These are phyloP conservation scores for Sonneratia caseolaris DNA, from an alignment of 345 rosid genomes.

Conservation along the genomic window DNA sequence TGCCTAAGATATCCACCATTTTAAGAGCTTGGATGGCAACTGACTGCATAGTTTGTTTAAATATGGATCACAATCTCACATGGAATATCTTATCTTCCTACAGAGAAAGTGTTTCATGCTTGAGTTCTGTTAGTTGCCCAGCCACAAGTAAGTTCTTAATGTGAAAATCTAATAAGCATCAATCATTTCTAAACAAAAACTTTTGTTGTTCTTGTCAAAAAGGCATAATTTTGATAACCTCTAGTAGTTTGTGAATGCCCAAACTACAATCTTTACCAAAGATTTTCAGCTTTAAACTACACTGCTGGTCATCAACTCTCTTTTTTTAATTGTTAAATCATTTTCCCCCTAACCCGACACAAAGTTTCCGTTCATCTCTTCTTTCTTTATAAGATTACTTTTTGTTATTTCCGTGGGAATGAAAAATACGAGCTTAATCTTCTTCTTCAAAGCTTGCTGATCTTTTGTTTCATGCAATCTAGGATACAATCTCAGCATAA, in stretches of 20 bases:
- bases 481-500: conserved; percentile 8
- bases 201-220: neutral
- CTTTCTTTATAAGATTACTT: too few relatives aligned
- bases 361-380: too few relatives aligned
- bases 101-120: neutral
- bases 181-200: neutral
- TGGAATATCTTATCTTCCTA: neutral
- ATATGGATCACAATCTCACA: neutral
- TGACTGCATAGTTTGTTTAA: neutral
- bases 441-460: neutral
- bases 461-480: neutral
- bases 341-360: too few relatives aligned
- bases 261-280: too few relatives aligned
- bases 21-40: neutral
- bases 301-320: too few relatives aligned
- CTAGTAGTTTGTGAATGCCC: too few relatives aligned
- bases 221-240: neutral
- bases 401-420: neutral
- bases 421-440: neutral
- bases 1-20: neutral
- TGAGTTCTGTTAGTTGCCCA: neutral
- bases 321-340: too few relatives aligned
- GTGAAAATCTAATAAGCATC: neutral
- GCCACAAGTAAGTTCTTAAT: neutral
- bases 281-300: too few relatives aligned